Evolutionary conservation across 805 yeast species (phyloP).

Genomic region (Metschnikowia similis): DNA sequence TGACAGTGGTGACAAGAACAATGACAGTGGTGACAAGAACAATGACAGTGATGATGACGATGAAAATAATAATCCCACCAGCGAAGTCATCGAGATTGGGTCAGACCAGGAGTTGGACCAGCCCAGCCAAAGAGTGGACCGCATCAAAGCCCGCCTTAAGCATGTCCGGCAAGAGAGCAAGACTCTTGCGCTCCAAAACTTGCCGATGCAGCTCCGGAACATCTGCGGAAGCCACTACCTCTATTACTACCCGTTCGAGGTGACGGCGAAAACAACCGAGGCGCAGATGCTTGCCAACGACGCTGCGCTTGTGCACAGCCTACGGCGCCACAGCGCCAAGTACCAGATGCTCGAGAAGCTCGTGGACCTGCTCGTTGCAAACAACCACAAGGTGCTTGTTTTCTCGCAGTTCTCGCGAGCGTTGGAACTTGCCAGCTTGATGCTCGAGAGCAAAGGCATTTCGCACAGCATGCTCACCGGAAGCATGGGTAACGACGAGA

Average conservation of each 20-base stretch:
- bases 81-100: not conserved
- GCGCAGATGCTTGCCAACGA: slow-evolving; percentile 26
- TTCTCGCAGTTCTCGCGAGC: slow-evolving; percentile 84
- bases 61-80: not conserved
- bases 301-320: slow-evolving; percentile 23
- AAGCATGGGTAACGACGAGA: slow-evolving; percentile 54
- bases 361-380: slow-evolving; percentile 43
- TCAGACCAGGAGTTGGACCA: not conserved
- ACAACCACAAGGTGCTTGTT: slow-evolving; percentile 67
- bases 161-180: slow-evolving; percentile 3
- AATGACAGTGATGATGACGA: not conserved
- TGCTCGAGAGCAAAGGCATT: slow-evolving; percentile 50
- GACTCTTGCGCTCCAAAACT: slow-evolving; percentile 43
- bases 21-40: not conserved
- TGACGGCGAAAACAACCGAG: not conserved
- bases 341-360: slow-evolving; percentile 65
- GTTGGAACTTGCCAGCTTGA: slow-evolving; percentile 78
- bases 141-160: not conserved
- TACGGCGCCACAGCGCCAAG: slow-evolving; percentile 65
- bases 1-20: not conserved
- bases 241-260: slow-evolving; percentile 67
- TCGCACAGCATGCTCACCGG: slow-evolving; percentile 72
- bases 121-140: not conserved
- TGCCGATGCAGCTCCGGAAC: slow-evolving; percentile 79
- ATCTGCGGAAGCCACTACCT: slow-evolving; percentile 84